phyloP scores from a whole-genome alignment of 2,329 filamentous ascomycete genomes.

The Cladophialophora psammophila region DNA sequence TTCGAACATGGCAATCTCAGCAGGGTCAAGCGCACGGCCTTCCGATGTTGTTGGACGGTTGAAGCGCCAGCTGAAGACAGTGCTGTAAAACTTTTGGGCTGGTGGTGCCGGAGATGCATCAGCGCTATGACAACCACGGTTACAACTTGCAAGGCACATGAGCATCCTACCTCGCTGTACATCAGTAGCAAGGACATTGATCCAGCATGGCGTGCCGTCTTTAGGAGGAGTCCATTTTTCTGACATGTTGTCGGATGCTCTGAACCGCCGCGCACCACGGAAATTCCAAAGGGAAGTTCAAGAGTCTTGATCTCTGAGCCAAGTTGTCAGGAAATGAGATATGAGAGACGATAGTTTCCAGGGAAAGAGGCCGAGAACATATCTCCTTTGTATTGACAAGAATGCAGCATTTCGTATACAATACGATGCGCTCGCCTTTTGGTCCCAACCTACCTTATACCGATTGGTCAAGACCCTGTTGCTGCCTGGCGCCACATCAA shows the following conservation, averaged over 20 bases:
- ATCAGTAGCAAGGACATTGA: slow-evolving; percentile 40
- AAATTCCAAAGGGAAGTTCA: no score
- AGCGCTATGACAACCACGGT: background rate
- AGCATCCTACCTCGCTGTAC: slow-evolving; percentile 34
- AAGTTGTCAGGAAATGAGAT: background rate
- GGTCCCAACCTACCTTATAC: background rate
- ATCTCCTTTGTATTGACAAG: background rate
- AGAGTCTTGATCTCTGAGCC: background rate
- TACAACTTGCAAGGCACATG: background rate
- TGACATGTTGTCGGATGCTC: slow-evolving; percentile 12
- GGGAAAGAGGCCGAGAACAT: background rate
- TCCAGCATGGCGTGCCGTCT: slow-evolving; percentile 40
- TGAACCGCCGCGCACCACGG: no score
- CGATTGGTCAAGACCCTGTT: slow-evolving; percentile 10
- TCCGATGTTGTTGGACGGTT: slow-evolving; percentile 10
- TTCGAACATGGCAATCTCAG: slow-evolving; percentile 37
- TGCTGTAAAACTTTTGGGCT: slow-evolving; percentile 40
- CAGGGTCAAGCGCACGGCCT: slow-evolving; percentile 19
- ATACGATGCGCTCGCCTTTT: slow-evolving; percentile 12
- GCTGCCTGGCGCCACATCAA: slow-evolving; percentile 16
- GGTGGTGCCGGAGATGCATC: background rate
- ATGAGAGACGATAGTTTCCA: background rate
- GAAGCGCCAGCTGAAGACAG: slow-evolving; percentile 41
- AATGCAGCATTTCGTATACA: slow-evolving; percentile 10
- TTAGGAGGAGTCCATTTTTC: slow-evolving; percentile 36